A percentile compares a stretch with the other conserved stretches of the same genome.
These are phyloP conservation scores for Physaria fendleri DNA, from an alignment of 345 rosid species.

Conservation along the genomic window DNA sequence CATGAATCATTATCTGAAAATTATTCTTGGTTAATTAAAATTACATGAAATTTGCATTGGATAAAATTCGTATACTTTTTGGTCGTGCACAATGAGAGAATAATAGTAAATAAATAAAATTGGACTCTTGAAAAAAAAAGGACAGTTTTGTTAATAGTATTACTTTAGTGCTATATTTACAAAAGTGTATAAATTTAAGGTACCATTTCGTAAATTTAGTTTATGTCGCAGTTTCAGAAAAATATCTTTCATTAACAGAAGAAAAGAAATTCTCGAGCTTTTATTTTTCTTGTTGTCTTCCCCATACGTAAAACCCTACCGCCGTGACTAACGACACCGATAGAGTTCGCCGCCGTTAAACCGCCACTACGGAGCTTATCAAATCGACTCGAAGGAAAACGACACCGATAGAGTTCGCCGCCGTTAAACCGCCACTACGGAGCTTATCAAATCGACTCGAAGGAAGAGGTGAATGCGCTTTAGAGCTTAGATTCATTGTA, in stretches of 20 bases:
- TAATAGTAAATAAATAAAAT: background rate
- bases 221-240: background rate
- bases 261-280: background rate
- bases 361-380: background rate
- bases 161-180: background rate
- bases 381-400: background rate
- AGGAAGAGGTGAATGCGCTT: constrained; percentile 3
- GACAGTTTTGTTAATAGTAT: background rate
- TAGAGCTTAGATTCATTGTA: background rate
- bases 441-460: background rate
- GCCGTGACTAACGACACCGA: constrained; percentile 23
- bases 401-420: constrained; percentile 5
- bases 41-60: too few relatives aligned
- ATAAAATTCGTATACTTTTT: too few relatives aligned
- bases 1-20: too few relatives aligned
- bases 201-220: background rate
- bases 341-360: background rate
- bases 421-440: background rate
- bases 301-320: constrained; percentile 26
- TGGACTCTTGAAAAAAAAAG: too few relatives aligned
- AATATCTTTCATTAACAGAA: constrained; percentile 2
- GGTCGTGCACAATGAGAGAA: background rate
- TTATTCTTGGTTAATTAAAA: too few relatives aligned
- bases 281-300: background rate
- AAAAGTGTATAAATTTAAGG: background rate